These are phyloP conservation scores for Linum usitatissimum DNA, from an alignment of 345 rosid species.

Conservation along the genomic window DNA sequence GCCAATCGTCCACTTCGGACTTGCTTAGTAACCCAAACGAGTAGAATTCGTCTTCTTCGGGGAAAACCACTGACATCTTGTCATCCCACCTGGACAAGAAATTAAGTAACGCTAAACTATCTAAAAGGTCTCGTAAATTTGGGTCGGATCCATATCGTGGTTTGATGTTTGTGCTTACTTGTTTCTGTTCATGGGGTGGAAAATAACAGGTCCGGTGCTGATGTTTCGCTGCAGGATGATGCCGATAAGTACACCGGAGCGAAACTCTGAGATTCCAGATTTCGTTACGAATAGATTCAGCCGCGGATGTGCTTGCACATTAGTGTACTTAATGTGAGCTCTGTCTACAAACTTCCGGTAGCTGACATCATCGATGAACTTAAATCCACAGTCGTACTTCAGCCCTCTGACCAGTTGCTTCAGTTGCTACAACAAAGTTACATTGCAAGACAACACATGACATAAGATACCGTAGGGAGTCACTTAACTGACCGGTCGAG, in stretches of 20 bases:
- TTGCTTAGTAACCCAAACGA: constrained; percentile 1
- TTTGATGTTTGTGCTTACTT: constrained; percentile 8
- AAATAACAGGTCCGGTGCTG: constrained; percentile 16
- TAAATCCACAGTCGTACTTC: background rate
- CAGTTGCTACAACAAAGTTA: constrained; percentile 2
- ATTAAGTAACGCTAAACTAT: too few relatives aligned
- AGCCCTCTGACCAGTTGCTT: background rate
- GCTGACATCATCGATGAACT: background rate
- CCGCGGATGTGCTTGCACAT: constrained; percentile 18
- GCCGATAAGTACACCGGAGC: constrained; percentile 11
- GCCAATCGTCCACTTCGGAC: constrained; percentile 9
- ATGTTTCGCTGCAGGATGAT: constrained; percentile 16
- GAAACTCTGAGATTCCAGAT: constrained; percentile 11
- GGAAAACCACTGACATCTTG: constrained; percentile 13
- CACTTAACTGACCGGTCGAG: too few relatives aligned
- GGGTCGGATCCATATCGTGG: background rate
- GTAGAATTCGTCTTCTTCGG: constrained; percentile 20
- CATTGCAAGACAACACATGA: background rate
- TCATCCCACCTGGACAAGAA: constrained; percentile 14
- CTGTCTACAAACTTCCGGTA: constrained; percentile 13
- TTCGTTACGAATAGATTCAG: constrained; percentile 20
- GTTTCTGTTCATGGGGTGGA: constrained; percentile 17
- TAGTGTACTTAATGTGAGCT: constrained; percentile 1
- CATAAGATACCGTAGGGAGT: background rate
- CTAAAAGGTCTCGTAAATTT: background rate